Conservation (phyloP, 306 rosid genomes). For the Geum urbanum region DNA sequence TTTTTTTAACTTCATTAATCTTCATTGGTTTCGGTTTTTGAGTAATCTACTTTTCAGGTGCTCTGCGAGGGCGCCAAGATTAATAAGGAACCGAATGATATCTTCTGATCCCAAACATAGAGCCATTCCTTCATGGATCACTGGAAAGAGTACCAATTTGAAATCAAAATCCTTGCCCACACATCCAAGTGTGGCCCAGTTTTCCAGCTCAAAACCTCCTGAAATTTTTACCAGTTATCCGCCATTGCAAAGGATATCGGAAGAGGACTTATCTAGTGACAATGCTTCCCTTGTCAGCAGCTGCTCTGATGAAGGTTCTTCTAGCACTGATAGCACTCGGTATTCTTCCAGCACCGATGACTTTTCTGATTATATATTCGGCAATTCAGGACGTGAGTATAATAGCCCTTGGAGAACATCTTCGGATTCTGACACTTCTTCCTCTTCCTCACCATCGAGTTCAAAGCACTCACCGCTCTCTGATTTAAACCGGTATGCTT, state of each 20-base stretch:
- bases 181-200: slow-evolving; percentile 30
- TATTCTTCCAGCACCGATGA: slow-evolving; percentile 70
- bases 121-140: slow-evolving; percentile 33
- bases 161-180: slow-evolving; percentile 32
- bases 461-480: slow-evolving; percentile 52
- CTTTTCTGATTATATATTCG: slow-evolving; percentile 73
- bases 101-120: slow-evolving; percentile 49
- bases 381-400: slow-evolving; percentile 55
- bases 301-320: slow-evolving; percentile 83
- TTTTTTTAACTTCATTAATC: slow-evolving; percentile 17
- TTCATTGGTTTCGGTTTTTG: slow-evolving; percentile 14
- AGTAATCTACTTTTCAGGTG: slow-evolving; percentile 50
- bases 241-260: slow-evolving; percentile 43
- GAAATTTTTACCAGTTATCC: slow-evolving; percentile 35
- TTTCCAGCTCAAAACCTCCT: slow-evolving; percentile 24
- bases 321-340: slow-evolving; percentile 69
- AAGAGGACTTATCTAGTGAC: slow-evolving; percentile 88
- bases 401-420: slow-evolving; percentile 34
- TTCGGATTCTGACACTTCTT: slow-evolving; percentile 47
- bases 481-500: slow-evolving; percentile 44
- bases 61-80: slow-evolving; percentile 86
- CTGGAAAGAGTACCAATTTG: slow-evolving; percentile 35
- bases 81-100: slow-evolving; percentile 48
- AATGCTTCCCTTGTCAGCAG: slow-evolving; percentile 75
- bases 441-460: slow-evolving; percentile 54